phyloP scores from a whole-genome alignment of 108 stramenopile species.

The Skeletonema potamos region DNA sequence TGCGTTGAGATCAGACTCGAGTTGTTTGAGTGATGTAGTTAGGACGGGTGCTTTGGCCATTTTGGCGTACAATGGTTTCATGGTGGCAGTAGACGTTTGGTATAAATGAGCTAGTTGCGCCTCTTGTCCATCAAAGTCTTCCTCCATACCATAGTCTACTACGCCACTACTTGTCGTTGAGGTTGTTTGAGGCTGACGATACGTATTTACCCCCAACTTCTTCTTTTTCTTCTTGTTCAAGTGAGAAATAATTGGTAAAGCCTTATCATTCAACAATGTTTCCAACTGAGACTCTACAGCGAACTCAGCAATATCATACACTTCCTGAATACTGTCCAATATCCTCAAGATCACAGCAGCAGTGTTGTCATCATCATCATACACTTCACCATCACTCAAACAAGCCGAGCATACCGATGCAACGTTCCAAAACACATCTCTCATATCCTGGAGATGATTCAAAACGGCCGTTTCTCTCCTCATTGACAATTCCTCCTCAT shows the following conservation, averaged over 20 bases:
- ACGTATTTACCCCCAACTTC: background rate
- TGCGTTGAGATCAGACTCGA: conserved; percentile 18
- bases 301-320: conserved; percentile 26
- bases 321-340: conserved; percentile 12
- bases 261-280: conserved; percentile 30
- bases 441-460: conserved; percentile 29
- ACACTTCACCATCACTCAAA: background rate
- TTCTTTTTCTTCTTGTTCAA: conserved; percentile 8
- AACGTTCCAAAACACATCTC: conserved; percentile 26
- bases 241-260: conserved; percentile 10
- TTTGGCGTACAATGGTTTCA: conserved; percentile 30
- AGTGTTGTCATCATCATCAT: background rate
- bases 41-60: conserved; percentile 20
- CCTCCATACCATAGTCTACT: background rate
- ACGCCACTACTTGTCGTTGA: background rate
- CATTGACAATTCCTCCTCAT: conserved; percentile 34
- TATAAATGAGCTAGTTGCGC: background rate
- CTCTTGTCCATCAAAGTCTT: conserved; percentile 5
- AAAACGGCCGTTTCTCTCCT: conserved; percentile 31
- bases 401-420: conserved; percentile 6
- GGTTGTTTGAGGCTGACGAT: background rate
- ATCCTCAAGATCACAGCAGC: background rate
- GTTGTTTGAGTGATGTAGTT: conserved; percentile 15
- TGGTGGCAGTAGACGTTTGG: background rate
- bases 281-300: conserved; percentile 44